Base-by-base conservation (phyloP, 2,329 filamentous ascomycete genomes). In the Sclerotinia nivalis region DNA sequence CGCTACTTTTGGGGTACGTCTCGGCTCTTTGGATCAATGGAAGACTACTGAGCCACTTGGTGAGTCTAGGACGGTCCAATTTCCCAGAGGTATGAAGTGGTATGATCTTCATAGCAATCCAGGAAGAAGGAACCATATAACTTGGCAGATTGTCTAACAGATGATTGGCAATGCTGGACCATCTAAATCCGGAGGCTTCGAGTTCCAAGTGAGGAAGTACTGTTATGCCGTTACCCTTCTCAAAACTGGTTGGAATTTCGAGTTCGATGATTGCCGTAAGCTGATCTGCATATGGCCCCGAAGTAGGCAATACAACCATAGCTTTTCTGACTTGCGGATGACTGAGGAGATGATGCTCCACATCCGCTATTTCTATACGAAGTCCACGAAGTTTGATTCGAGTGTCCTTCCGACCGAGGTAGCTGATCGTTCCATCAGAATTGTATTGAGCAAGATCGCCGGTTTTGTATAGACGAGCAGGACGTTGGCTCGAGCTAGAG, bases 381-480 rank as follows among this genome's bases (percentile, higher is more conserved):
- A 66, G 68, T 4, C 68, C 68, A 37, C 60, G 52, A 22, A 66
- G 52, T 34, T 69, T 69, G 7, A 59, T 56, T 13, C 43, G 61
- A 25, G 68, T 69, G 3, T 69, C 61, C 25, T 69, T 69, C 6
- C 68, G 68, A 20, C 52, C 61, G 4, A 65, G 52, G 8, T 58
- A 66, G 7, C 37, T 52, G n/a, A 69, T 66, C 22, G 43, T 69
- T n/a, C 68, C 61, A 37, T 69, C 68, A 8, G 54, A 28, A 34
- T 58, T 66, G 18, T 69, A 85, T 49, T 88, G 73, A 8, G 77
- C 77, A 31, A 80, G 71, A 54, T 80, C 79, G 9, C 79, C 79
- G 0, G 79, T 80, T 18, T 93, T 88, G 77, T 97, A 97, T 5
- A 69, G 45, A 37, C 56, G 59, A 5, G 25, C 4, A 31, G 50